phyloP scores from a whole-genome alignment of 2,329 filamentous ascomycete species.

The Neonectria ditissima region DNA sequence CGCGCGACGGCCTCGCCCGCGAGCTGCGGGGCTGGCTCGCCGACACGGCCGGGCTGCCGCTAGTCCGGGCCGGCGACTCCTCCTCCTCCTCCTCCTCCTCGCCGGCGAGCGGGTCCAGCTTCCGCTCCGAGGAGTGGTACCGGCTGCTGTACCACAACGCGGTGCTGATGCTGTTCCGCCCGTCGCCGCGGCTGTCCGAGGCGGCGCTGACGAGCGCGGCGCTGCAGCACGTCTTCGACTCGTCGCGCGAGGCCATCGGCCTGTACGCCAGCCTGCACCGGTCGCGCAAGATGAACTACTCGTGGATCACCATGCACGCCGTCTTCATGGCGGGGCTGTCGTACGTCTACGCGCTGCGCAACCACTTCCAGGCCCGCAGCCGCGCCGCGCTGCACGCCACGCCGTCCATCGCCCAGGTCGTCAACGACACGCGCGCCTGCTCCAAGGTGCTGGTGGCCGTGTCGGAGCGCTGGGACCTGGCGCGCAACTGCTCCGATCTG shows the following conservation, averaged over 20 bases:
- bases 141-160: conserved; percentile 57
- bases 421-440: conserved; percentile 56
- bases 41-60: conserved; percentile 42
- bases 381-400: conserved; percentile 43
- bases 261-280: conserved; percentile 58
- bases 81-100: no score
- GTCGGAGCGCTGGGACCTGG: conserved; percentile 55
- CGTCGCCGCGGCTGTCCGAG: conserved; percentile 50
- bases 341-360: conserved; percentile 56
- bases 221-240: conserved; percentile 54
- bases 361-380: conserved; percentile 50
- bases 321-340: conserved; percentile 61
- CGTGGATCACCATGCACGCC: conserved; percentile 62
- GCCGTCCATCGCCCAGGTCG: conserved; percentile 56
- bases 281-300: conserved; percentile 59
- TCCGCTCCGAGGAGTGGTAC: conserved; percentile 56
- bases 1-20: conserved; percentile 37
- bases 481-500: conserved; percentile 55
- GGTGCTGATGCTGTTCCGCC: conserved; percentile 56
- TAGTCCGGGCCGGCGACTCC: conserved; percentile 45
- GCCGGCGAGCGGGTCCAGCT: conserved; percentile 51
- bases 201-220: conserved; percentile 41
- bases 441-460: conserved; percentile 59
- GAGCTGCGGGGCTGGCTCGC: conserved; percentile 50
- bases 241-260: conserved; percentile 54